phyloP scores from a whole-genome alignment of 345 rosid species.

The Dimocarpus longan region DNA sequence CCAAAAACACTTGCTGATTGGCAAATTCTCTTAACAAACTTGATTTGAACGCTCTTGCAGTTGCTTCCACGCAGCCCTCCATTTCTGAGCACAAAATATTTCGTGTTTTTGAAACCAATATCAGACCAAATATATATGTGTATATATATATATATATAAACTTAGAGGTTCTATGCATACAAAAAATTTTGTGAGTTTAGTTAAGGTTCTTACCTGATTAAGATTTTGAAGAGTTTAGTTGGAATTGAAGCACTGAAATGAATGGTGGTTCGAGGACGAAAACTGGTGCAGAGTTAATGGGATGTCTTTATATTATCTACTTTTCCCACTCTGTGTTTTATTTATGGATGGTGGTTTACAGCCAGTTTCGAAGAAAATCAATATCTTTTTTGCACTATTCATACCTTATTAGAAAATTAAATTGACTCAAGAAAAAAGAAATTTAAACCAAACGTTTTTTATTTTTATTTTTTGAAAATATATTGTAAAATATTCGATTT shows the following conservation, averaged over 20 bases:
- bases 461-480: no score
- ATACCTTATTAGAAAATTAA: no score
- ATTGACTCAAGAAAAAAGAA: no score
- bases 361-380: background rate
- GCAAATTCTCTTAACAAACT: conserved; percentile 51
- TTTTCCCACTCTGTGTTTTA: background rate
- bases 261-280: conserved; percentile 44
- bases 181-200: background rate
- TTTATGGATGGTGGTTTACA: conserved; percentile 1
- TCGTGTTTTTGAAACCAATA: background rate
- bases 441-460: no score
- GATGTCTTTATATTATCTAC: conserved; percentile 25
- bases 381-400: background rate
- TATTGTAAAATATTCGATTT: no score
- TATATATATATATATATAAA: no score
- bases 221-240: background rate
- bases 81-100: conserved; percentile 9
- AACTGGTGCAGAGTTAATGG: conserved; percentile 51
- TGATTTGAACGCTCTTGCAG: conserved; percentile 64
- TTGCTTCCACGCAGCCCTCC: conserved; percentile 61
- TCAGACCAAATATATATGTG: background rate
- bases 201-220: conserved; percentile 24
- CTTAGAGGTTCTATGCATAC: background rate
- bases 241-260: conserved; percentile 39
- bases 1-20: conserved; percentile 36